Evolutionary conservation across 192 early-diverging fungal genomes (phyloP).

Genomic region (Coemansia sp.): DNA sequence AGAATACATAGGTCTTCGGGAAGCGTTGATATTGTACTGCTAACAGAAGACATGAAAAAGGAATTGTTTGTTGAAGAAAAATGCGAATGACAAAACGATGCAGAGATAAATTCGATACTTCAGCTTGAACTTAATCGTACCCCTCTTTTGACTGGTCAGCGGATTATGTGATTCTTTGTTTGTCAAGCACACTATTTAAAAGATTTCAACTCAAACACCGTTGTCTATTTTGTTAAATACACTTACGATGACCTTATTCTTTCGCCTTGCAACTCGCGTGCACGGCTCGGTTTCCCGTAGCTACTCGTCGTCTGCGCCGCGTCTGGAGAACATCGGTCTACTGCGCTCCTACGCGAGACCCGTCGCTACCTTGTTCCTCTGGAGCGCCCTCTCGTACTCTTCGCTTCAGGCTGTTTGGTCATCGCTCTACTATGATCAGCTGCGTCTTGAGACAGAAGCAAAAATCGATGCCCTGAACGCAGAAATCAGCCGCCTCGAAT

Average conservation of each 20-base stretch:
- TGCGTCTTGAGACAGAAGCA: conserved; percentile 42
- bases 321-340: conserved; percentile 30
- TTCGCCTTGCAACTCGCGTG: neutral
- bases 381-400: conserved; percentile 44
- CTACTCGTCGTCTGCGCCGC: conserved; percentile 4
- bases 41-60: neutral
- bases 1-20: conserved; percentile 31
- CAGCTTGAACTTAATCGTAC: too few species aligned
- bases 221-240: too few species aligned
- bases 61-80: neutral
- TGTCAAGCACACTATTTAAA: too few species aligned
- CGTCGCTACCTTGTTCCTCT: conserved; percentile 40
- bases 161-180: too few species aligned
- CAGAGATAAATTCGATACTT: too few species aligned
- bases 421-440: conserved; percentile 43
- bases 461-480: conserved; percentile 30
- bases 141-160: too few species aligned
- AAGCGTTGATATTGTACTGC: conserved; percentile 3
- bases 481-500: conserved; percentile 13
- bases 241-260: too few species aligned
- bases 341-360: conserved; percentile 40
- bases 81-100: neutral
- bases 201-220: too few species aligned
- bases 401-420: conserved; percentile 43
- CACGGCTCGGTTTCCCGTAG: neutral